phyloP scores from a whole-genome alignment of 2,329 filamentous ascomycete genomes.

The Cladosporium sp. region DNA sequence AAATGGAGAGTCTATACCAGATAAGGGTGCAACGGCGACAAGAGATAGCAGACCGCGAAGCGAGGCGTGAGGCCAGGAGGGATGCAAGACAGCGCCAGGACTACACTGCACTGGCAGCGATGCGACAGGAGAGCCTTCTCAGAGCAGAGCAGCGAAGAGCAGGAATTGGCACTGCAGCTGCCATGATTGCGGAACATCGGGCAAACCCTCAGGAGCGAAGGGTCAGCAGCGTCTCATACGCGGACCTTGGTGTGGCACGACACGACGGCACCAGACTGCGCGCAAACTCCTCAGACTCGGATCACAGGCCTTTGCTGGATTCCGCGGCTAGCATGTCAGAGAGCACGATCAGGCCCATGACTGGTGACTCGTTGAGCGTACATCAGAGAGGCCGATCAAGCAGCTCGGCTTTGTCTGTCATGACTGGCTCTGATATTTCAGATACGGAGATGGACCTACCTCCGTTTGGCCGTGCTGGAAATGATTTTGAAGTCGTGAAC shows the following conservation, averaged over 20 bases:
- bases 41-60: conserved; percentile 71
- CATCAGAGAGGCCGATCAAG: conserved; percentile 40
- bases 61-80: conserved; percentile 60
- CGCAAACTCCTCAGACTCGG: conserved; percentile 66
- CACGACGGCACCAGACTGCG: conserved; percentile 72
- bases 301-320: conserved; percentile 64
- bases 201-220: conserved; percentile 57
- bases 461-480: conserved; percentile 27
- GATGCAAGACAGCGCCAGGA: conserved; percentile 71
- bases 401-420: conserved; percentile 36
- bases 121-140: conserved; percentile 52
- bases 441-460: conserved; percentile 21
- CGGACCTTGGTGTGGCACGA: conserved; percentile 66
- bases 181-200: conserved; percentile 54
- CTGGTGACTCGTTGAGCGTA: conserved; percentile 23
- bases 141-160: conserved; percentile 39
- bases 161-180: conserved; percentile 28
- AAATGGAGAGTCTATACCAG: conserved; percentile 91
- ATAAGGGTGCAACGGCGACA: conserved; percentile 72
- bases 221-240: conserved; percentile 71
- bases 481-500: conserved; percentile 38
- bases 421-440: conserved; percentile 31
- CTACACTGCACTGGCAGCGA: conserved; percentile 57
- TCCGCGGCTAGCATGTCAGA: conserved; percentile 59
- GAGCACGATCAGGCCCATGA: conserved; percentile 24